Evolutionary conservation across 192 early-diverging fungal species (phyloP).

Genomic region (Dissophora ornata): DNA sequence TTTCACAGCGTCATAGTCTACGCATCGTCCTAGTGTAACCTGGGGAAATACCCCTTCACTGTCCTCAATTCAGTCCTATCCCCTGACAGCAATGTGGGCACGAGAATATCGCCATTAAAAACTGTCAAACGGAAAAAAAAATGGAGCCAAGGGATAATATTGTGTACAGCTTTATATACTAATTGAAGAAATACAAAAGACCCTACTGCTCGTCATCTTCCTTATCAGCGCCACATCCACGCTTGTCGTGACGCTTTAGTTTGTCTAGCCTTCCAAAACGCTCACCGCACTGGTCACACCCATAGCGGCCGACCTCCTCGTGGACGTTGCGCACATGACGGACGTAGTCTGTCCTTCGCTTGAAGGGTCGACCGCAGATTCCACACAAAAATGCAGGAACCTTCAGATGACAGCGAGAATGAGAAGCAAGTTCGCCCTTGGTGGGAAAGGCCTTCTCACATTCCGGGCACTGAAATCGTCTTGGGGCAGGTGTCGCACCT

Average conservation of each 20-base stretch:
- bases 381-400: constrained; percentile 50
- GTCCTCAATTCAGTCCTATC: too few species aligned
- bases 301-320: constrained; percentile 53
- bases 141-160: too few species aligned
- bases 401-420: constrained; percentile 52
- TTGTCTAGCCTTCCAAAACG: constrained; percentile 51
- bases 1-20: too few species aligned
- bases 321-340: constrained; percentile 52
- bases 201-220: constrained; percentile 41
- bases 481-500: constrained; percentile 21
- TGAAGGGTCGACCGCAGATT: constrained; percentile 50
- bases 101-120: too few species aligned
- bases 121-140: too few species aligned
- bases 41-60: too few species aligned
- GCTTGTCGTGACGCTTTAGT: constrained; percentile 53
- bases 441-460: constrained; percentile 54
- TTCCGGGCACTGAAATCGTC: constrained; percentile 48
- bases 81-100: too few species aligned
- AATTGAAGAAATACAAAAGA: too few species aligned
- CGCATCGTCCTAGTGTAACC: too few species aligned
- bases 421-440: constrained; percentile 49
- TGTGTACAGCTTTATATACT: too few species aligned
- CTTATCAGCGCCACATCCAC: constrained; percentile 40
- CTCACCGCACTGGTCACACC: constrained; percentile 38
- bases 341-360: constrained; percentile 51